Percentiles rank a stretch among this genome's conserved stretches.
These are phyloP conservation scores for Nigrograna mackinnonii DNA, from an alignment of 2,329 filamentous ascomycete genomes.

Conservation along the genomic window DNA sequence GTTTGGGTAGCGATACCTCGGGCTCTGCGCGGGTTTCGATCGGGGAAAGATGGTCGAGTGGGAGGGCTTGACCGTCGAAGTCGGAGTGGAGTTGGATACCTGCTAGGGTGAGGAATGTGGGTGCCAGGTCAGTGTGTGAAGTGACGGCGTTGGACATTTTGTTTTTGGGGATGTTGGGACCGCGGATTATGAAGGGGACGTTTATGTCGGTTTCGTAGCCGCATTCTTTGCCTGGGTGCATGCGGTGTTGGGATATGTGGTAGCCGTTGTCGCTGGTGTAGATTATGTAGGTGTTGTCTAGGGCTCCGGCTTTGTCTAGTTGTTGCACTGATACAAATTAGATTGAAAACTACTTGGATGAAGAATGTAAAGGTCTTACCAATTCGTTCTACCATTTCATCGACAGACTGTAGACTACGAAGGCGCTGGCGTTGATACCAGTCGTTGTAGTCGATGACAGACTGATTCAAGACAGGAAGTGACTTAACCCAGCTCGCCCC, in stretches of 20 bases:
- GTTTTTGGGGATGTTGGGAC: slow-evolving; percentile 35
- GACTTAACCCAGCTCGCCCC: too few relatives aligned
- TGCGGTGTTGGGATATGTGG: slow-evolving; percentile 43
- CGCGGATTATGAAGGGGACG: slow-evolving; percentile 42
- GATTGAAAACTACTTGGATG: too few relatives aligned
- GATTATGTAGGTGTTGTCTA: slow-evolving; percentile 53
- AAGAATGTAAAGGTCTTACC: too few relatives aligned
- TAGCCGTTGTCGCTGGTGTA: slow-evolving; percentile 46
- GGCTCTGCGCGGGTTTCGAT: too few relatives aligned
- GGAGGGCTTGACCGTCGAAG: slow-evolving; percentile 41
- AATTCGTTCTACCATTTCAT: slow-evolving; percentile 56
- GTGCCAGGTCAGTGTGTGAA: slow-evolving; percentile 45
- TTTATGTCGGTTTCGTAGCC: slow-evolving; percentile 45
- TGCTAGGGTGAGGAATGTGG: slow-evolving; percentile 38
- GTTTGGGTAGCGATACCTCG: slow-evolving; percentile 9
- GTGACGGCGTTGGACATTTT: slow-evolving; percentile 36
- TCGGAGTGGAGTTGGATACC: slow-evolving; percentile 25
- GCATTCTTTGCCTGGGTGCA: slow-evolving; percentile 44
- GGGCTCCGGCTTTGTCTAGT: slow-evolving; percentile 44
- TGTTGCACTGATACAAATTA: too few relatives aligned
- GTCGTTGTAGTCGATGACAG: too few relatives aligned
- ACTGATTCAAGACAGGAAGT: too few relatives aligned
- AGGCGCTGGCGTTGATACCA: slow-evolving; percentile 54
- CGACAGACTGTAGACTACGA: slow-evolving; percentile 55
- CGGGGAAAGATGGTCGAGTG: too few relatives aligned